Evolutionary conservation across 352 stramenopile genomes (phyloP).

Genomic region (Pythium volutum): DNA sequence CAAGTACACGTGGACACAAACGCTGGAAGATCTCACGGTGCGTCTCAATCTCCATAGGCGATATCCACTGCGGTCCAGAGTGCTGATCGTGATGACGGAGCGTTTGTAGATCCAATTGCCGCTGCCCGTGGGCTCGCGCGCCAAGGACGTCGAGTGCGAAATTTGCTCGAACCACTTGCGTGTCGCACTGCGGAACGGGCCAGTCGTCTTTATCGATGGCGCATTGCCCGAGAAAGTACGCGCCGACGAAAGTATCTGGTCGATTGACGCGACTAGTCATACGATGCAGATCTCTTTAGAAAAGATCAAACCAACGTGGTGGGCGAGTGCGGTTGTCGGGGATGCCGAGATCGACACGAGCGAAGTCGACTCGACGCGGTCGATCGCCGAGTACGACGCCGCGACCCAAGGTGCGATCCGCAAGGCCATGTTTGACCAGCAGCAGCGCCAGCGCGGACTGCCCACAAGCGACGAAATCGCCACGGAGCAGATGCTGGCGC

Average conservation of each 20-base stretch:
- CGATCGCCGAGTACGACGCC: slow-evolving; percentile 95
- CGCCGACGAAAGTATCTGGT: slow-evolving; percentile 98
- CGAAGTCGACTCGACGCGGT: slow-evolving; percentile 96
- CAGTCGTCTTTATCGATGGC: slow-evolving; percentile 63
- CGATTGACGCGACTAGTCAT: slow-evolving; percentile 65
- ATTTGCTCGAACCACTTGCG: slow-evolving; percentile 88
- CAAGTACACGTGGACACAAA: slow-evolving; percentile 98
- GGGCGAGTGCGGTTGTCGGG: slow-evolving; percentile 89
- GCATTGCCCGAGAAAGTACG: slow-evolving; percentile 92
- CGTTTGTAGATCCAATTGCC: slow-evolving; percentile 71
- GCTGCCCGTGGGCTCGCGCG: slow-evolving; percentile 86
- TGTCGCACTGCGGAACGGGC: slow-evolving; percentile 61
- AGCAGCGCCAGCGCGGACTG: slow-evolving; percentile 90
- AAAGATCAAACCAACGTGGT: slow-evolving; percentile 98
- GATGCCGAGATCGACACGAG: slow-evolving; percentile 97
- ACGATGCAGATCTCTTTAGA: slow-evolving; percentile 89
- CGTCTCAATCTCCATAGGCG: slow-evolving; percentile 10
- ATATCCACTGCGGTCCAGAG: neutral
- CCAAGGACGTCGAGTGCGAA: slow-evolving; percentile 88
- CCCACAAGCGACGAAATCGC: slow-evolving; percentile 91
- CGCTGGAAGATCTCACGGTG: slow-evolving; percentile 93
- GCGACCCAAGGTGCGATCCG: slow-evolving; percentile 97
- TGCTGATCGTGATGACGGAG: neutral
- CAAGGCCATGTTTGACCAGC: slow-evolving; percentile 97
- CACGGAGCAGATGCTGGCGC: slow-evolving; percentile 92